These are phyloP conservation scores for Backusella westeae DNA, from an alignment of 192 early-diverging fungal genomes.

Conservation along the genomic window DNA sequence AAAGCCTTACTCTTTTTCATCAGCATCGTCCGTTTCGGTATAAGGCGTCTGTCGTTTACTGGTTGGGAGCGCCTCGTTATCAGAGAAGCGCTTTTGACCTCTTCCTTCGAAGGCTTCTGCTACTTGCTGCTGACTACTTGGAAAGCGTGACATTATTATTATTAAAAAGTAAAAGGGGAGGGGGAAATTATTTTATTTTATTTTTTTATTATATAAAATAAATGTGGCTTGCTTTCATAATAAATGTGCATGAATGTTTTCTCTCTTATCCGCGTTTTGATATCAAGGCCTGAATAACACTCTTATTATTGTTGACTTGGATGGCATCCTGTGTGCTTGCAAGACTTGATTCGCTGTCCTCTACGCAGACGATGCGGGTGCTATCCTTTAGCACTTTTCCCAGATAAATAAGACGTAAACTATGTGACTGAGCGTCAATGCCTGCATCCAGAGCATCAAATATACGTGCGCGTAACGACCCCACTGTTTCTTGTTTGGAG, in stretches of 20 bases:
- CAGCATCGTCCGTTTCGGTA: neutral
- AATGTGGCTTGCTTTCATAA: neutral
- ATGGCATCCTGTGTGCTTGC: neutral
- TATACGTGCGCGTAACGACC: conserved; percentile 22
- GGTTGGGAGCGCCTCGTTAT: neutral
- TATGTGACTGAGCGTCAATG: conserved; percentile 16
- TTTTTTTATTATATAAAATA: neutral
- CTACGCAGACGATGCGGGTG: neutral
- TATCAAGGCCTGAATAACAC: neutral
- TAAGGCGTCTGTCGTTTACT: neutral
- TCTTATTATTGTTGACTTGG: neutral
- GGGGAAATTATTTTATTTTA: neutral
- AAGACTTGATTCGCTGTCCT: neutral
- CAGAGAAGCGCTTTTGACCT: neutral
- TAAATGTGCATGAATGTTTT: neutral
- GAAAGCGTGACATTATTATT: neutral
- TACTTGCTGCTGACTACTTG: neutral
- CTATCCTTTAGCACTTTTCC: conserved; percentile 43
- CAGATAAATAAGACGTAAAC: conserved; percentile 48
- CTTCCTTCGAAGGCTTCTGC: neutral
- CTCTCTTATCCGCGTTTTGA: neutral
- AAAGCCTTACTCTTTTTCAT: neutral
- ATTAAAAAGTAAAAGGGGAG: neutral
- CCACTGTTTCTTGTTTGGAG: conserved; percentile 30
- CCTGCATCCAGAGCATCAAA: conserved; percentile 11